phyloP scores from a whole-genome alignment of 495 filamentous ascomycete genomes.

The Monascus purpureus region DNA sequence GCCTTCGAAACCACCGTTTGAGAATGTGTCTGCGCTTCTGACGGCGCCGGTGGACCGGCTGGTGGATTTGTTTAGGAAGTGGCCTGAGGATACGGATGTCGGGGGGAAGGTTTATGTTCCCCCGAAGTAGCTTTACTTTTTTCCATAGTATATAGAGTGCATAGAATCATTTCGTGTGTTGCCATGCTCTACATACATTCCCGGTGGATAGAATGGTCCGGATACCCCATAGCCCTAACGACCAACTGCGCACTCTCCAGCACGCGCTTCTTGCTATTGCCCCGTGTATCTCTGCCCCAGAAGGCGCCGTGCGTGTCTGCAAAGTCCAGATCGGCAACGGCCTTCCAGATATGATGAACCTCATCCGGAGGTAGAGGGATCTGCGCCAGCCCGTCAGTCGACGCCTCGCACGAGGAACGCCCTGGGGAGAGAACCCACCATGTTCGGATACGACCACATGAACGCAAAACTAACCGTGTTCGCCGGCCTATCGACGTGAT shows the following conservation, averaged over 20 bases:
- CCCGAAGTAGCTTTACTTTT: too few species aligned
- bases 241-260: conserved; percentile 67
- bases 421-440: too few species aligned
- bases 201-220: conserved; percentile 23
- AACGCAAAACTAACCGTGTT: conserved; percentile 54
- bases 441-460: conserved; percentile 71
- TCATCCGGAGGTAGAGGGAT: conserved; percentile 43
- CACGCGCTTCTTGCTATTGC: conserved; percentile 44
- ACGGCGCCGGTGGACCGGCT: conserved; percentile 21
- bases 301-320: conserved; percentile 54
- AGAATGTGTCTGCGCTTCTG: conserved; percentile 14
- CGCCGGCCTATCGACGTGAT: conserved; percentile 37
- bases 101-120: too few species aligned
- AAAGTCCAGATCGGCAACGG: conserved; percentile 38
- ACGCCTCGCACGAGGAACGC: too few species aligned
- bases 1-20: conserved; percentile 14
- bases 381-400: too few species aligned
- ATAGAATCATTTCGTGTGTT: too few species aligned
- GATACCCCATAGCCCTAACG: conserved; percentile 39
- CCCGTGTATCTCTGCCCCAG: conserved; percentile 41
- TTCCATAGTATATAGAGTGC: too few species aligned
- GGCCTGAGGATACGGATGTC: conserved; percentile 13
- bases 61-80: conserved; percentile 18
- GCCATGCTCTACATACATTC: too few species aligned
- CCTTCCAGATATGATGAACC: conserved; percentile 33